Base-by-base conservation (phyloP, 305 asterid genomes). In the Fraxinus baroniana region DNA sequence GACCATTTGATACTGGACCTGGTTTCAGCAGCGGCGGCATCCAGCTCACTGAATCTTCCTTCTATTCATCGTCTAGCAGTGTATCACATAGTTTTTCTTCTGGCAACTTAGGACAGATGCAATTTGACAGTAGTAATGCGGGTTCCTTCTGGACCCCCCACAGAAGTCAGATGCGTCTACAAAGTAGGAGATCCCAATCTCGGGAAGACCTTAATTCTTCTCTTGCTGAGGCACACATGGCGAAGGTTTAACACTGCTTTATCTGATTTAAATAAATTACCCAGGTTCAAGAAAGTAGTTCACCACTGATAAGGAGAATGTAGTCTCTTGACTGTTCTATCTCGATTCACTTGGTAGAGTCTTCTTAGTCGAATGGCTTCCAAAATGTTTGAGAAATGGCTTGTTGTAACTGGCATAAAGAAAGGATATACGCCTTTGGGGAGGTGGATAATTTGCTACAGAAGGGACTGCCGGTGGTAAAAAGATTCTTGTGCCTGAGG, bases 101-200 rank as follows among this genome's bases (percentile, higher is more conserved):
- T 7, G 93, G 95, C 66, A 91, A 93, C 86, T 86, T 93, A 89
- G 95, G 92, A 46, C 95, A 89, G 86, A 86, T 90, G 93, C 97
- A 91, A 72, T 87, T 85, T 78, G 95, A 90, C 86, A 82, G 86
- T 82, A 88, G 52, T 76, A 89, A 78, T 86, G 89, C 86, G 52
- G 87, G 91, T 79, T 78, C 92, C 41, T 85, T 83, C 88, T 84
- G 94, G 91, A 86, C 91, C 10, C 92, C 95, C 10, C 89, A 91
- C 84, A 71, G 97, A 84, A 78, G 95, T 78, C 93, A 92, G 80
- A 91, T 86, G 86, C 95, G 90, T 77, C 94, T 91, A 41, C 97
- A 93, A 73, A 91, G 95, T 84, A 85, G 97, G 80, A 84, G 97
- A 88, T 93, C 97, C 55, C 95, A 93, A 81, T 93, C 97, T 64